phyloP scores from a whole-genome alignment of 257 asterid genomes.

The Mentha longifolia region DNA sequence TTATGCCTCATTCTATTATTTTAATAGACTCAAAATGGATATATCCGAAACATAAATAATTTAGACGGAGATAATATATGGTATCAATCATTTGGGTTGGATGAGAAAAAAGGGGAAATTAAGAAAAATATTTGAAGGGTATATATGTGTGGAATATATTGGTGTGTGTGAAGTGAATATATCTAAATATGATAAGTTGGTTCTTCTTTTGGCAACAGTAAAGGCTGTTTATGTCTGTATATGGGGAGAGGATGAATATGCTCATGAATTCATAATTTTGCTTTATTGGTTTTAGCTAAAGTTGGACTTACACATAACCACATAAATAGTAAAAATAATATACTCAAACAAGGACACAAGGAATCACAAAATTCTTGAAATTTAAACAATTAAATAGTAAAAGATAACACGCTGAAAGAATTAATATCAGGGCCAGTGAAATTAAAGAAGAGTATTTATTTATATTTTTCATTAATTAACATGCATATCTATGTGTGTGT shows the following conservation, averaged over 20 bases:
- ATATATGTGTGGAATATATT: not conserved
- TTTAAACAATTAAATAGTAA: not conserved
- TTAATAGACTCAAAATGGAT: too few relatives aligned
- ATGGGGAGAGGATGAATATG: slow-evolving; percentile 44
- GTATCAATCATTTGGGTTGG: not conserved
- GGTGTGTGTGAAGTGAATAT: not conserved
- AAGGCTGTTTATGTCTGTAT: slow-evolving; percentile 49
- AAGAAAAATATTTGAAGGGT: not conserved
- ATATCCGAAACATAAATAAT: too few relatives aligned
- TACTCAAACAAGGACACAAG: slow-evolving; percentile 26
- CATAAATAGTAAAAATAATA: not conserved
- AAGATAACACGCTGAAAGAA: slow-evolving; percentile 17
- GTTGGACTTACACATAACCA: slow-evolving; percentile 25
- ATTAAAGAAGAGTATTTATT: not conserved
- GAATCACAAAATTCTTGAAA: slow-evolving; percentile 36
- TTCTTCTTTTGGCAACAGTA: slow-evolving; percentile 42
- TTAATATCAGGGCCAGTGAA: slow-evolving; percentile 19
- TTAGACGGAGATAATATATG: not conserved
- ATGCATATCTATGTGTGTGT: too few relatives aligned
- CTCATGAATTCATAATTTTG: slow-evolving; percentile 10
- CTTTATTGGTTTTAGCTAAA: slow-evolving; percentile 55
- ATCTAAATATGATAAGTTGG: slow-evolving; percentile 19
- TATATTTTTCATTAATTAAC: too few relatives aligned
- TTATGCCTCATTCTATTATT: too few relatives aligned
- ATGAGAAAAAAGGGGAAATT: not conserved